Evolutionary conservation across 257 asterid genomes (phyloP).

Genomic region (Vinca minor): DNA sequence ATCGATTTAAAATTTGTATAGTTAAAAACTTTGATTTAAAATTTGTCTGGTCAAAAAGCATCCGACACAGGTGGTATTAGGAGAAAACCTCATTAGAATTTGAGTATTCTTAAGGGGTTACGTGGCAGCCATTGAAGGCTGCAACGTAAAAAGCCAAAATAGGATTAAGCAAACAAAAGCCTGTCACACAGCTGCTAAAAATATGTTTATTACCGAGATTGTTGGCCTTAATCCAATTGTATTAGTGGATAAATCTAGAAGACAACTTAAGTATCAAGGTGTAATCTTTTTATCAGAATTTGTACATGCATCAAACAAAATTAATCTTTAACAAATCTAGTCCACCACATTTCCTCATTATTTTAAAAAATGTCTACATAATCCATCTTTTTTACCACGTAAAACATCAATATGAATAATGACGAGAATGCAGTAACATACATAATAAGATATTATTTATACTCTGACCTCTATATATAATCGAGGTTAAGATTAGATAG

Average conservation of each 20-base stretch:
- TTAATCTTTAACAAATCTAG: background rate
- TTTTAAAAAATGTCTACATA: no score
- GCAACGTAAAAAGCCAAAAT: background rate
- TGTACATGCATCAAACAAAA: background rate
- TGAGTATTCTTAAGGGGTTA: background rate
- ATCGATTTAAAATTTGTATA: no score
- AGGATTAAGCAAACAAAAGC: background rate
- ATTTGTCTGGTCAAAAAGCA: no score
- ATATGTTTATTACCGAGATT: conserved; percentile 10
- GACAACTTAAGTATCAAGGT: background rate
- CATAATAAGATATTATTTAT: no score
- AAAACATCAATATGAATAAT: no score
- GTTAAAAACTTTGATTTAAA: no score
- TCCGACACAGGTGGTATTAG: no score
- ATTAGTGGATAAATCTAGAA: background rate
- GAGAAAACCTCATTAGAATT: no score
- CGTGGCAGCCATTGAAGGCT: background rate
- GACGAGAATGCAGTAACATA: no score
- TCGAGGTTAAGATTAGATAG: no score
- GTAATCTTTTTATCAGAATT: background rate
- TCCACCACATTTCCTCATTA: background rate
- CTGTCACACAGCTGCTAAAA: conserved; percentile 11
- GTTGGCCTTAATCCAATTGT: conserved; percentile 27
- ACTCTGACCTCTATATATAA: no score
- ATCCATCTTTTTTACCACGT: no score